Conservation (phyloP, 225 moss, liverwort and hornwort genomes). For the Pseudoscleropodium purum region DNA sequence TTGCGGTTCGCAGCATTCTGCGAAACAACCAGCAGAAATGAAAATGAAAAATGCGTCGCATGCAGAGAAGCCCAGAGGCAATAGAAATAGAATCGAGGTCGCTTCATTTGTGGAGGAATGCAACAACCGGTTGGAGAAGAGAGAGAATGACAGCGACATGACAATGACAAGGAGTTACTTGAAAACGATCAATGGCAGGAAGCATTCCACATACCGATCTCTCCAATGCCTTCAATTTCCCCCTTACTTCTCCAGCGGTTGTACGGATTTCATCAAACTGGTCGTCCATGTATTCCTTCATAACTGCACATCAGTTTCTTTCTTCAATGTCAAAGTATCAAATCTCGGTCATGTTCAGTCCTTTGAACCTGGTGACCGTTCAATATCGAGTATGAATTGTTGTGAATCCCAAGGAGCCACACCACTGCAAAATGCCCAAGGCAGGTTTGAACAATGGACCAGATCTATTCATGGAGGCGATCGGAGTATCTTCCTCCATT, state of each 20-base stretch:
- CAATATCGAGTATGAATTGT: no score
- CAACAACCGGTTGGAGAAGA: neutral
- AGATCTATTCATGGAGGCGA: no score
- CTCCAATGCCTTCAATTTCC: conserved; percentile 41
- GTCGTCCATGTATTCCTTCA: conserved; percentile 44
- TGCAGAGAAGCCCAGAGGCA: neutral
- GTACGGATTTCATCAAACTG: conserved; percentile 49
- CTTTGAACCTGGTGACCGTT: no score
- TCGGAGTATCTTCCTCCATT: no score
- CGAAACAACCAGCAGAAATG: neutral
- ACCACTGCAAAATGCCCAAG: no score
- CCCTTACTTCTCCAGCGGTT: conserved; percentile 30
- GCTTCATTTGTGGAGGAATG: neutral
- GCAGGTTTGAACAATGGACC: no score
- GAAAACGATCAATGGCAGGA: neutral
- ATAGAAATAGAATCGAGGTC: neutral
- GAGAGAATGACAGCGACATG: neutral
- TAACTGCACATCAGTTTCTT: neutral
- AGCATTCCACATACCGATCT: conserved; percentile 10
- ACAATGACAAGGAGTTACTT: no score
- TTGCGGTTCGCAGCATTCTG: conserved; percentile 49
- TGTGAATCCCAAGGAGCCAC: no score
- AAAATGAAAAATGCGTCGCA: neutral
- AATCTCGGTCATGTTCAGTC: no score
- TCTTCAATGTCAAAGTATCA: no score